phyloP scores from a whole-genome alignment of 805 yeast genomes.

The Saccharomyces paradoxus region DNA sequence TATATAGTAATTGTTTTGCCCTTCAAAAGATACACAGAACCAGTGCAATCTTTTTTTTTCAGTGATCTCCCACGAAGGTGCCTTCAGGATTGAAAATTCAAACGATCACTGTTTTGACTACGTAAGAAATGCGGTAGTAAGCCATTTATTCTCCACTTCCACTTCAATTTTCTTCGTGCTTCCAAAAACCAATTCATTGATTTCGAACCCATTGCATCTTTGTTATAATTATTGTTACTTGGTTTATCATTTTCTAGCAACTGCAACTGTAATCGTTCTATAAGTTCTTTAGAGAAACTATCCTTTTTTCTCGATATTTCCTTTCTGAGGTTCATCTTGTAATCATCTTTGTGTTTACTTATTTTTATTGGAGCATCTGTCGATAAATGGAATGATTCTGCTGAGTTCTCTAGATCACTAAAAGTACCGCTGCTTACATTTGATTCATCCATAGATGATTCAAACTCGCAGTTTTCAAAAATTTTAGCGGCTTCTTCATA shows the following conservation, averaged over 20 bases:
- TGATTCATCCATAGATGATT: constrained; percentile 19
- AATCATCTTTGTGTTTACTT: constrained; percentile 2
- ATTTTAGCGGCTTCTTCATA: constrained; percentile 43
- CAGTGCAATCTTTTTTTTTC: neutral
- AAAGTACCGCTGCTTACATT: constrained; percentile 4
- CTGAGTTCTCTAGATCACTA: constrained; percentile 10
- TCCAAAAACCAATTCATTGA: constrained; percentile 29
- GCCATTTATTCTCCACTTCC: constrained; percentile 46
- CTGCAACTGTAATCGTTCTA: constrained; percentile 29
- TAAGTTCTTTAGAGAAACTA: constrained; percentile 29
- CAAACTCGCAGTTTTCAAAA: constrained; percentile 34
- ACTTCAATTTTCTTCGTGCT: constrained; percentile 37
- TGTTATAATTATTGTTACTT: neutral
- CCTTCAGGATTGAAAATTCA: neutral
- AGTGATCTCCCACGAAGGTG: neutral
- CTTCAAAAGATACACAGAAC: neutral
- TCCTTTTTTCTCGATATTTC: neutral
- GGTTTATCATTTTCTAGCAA: constrained; percentile 7
- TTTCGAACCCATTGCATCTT: constrained; percentile 12
- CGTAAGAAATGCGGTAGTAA: constrained; percentile 33
- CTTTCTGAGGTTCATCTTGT: neutral
- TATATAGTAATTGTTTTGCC: neutral
- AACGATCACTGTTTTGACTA: neutral
- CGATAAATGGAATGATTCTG: constrained; percentile 5
- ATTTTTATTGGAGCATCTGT: constrained; percentile 1